Evolutionary conservation across 1,284 basidiomycete genomes (phyloP).

Genomic region (Psilocybe mexicana): DNA sequence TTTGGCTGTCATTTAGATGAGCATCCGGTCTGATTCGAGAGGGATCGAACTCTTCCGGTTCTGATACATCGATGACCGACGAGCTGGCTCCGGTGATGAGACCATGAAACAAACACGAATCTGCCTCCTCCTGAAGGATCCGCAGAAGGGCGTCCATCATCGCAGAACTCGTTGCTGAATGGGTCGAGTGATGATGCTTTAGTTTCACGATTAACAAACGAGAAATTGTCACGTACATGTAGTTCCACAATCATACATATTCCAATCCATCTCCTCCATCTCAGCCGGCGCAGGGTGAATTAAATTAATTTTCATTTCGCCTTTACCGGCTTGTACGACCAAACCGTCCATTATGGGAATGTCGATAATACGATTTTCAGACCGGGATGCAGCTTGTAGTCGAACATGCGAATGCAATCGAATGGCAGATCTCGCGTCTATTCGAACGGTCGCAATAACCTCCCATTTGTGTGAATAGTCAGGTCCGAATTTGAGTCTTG

Average conservation of each 20-base stretch:
- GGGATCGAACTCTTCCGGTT: slow-evolving; percentile 5
- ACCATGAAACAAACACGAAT: slow-evolving; percentile 51
- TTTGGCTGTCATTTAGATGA: slow-evolving; percentile 54
- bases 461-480: slow-evolving; percentile 31
- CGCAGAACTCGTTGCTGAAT: slow-evolving; percentile 55
- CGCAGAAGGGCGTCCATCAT: slow-evolving; percentile 61
- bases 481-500: slow-evolving; percentile 33
- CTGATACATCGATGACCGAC: slow-evolving; percentile 5
- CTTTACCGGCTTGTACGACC: slow-evolving; percentile 48
- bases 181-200: neutral
- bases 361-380: slow-evolving; percentile 48
- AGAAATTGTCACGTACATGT: slow-evolving; percentile 37
- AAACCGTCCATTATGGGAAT: slow-evolving; percentile 54
- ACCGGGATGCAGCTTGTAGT: slow-evolving; percentile 55
- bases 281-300: slow-evolving; percentile 61
- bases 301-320: slow-evolving; percentile 53
- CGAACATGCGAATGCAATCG: slow-evolving; percentile 65
- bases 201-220: neutral
- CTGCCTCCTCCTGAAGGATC: slow-evolving; percentile 41
- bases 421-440: slow-evolving; percentile 49
- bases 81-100: slow-evolving; percentile 33
- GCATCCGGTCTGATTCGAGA: slow-evolving; percentile 4
- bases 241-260: slow-evolving; percentile 60
- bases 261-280: slow-evolving; percentile 58
- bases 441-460: slow-evolving; percentile 52